Conservation (phyloP, 768 basidiomycete species). For the Tylopilus intermedius region DNA sequence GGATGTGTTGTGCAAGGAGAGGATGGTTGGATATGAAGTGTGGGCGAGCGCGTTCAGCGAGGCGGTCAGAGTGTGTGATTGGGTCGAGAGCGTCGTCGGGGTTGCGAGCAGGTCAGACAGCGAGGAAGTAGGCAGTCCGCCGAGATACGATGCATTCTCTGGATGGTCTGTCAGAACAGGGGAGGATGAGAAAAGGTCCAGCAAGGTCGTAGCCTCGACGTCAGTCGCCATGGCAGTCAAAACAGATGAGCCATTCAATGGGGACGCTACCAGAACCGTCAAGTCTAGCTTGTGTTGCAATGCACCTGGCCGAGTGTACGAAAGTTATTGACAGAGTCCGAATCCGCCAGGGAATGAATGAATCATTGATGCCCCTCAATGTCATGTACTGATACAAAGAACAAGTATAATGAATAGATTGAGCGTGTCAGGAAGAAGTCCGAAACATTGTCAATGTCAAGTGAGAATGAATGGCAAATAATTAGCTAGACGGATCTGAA, state of each 20-base stretch:
- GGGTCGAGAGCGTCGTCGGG: constrained; percentile 73
- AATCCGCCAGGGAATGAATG: neutral
- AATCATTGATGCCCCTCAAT: neutral
- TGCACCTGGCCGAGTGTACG: neutral
- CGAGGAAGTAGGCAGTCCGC: constrained; percentile 58
- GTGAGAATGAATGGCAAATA: neutral
- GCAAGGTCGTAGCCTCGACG: constrained; percentile 22
- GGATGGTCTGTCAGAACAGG: constrained; percentile 11
- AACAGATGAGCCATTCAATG: neutral
- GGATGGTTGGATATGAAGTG: constrained; percentile 86
- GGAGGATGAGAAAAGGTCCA: constrained; percentile 25
- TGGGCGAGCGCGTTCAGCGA: constrained; percentile 88
- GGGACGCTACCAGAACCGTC: neutral
- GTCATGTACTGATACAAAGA: constrained; percentile 12
- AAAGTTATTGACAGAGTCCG: neutral
- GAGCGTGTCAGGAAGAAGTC: neutral
- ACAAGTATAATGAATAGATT: neutral
- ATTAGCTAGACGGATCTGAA: neutral
- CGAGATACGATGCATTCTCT: constrained; percentile 49
- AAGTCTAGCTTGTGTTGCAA: neutral
- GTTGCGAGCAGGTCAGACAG: constrained; percentile 67
- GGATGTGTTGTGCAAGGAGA: constrained; percentile 80
- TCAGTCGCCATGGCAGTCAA: constrained; percentile 19
- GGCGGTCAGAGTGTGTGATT: constrained; percentile 80
- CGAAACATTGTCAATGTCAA: constrained; percentile 1